Evolutionary conservation across 1,284 basidiomycete species (phyloP).

Genomic region (Athelia psychrophila): DNA sequence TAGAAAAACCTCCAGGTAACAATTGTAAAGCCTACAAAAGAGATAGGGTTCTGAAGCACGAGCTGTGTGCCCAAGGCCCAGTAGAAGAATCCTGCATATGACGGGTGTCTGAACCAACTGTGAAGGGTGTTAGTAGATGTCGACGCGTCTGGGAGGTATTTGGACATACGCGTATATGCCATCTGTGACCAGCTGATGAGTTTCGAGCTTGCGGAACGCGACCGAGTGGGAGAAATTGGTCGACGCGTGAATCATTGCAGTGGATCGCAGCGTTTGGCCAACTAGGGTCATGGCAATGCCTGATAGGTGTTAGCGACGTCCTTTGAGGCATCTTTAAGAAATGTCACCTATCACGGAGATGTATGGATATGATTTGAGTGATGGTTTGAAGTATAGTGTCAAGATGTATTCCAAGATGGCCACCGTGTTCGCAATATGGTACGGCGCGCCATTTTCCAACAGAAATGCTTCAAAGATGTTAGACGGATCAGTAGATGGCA

Average conservation of each 20-base stretch:
- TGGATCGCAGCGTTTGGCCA: constrained; percentile 81
- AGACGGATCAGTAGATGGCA: constrained; percentile 2
- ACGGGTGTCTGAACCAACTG: constrained; percentile 92
- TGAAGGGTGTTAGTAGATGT: neutral
- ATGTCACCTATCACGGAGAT: constrained; percentile 55
- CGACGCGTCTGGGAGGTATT: neutral
- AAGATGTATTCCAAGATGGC: constrained; percentile 84
- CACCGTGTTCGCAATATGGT: constrained; percentile 82
- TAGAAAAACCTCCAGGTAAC: constrained; percentile 89
- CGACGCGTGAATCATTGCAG: constrained; percentile 95
- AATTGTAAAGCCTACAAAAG: constrained; percentile 59
- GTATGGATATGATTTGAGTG: constrained; percentile 51
- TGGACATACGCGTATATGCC: constrained; percentile 79
- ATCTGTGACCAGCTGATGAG: constrained; percentile 80
- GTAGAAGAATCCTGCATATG: constrained; percentile 97
- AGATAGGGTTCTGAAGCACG: constrained; percentile 85
- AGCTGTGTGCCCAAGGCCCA: constrained; percentile 97
- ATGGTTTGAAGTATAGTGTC: constrained; percentile 65
- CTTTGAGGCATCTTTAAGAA: neutral
- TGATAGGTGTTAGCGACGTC: constrained; percentile 21
- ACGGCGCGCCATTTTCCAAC: constrained; percentile 85
- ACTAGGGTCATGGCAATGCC: constrained; percentile 62
- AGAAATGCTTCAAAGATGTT: constrained; percentile 73
- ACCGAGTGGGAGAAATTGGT: constrained; percentile 92
- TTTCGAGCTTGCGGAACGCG: constrained; percentile 67